A percentile compares a stretch with the other conserved stretches of the same genome.
phyloP scores from a whole-genome alignment of 257 asterid genomes.

The Echites panduratus region DNA sequence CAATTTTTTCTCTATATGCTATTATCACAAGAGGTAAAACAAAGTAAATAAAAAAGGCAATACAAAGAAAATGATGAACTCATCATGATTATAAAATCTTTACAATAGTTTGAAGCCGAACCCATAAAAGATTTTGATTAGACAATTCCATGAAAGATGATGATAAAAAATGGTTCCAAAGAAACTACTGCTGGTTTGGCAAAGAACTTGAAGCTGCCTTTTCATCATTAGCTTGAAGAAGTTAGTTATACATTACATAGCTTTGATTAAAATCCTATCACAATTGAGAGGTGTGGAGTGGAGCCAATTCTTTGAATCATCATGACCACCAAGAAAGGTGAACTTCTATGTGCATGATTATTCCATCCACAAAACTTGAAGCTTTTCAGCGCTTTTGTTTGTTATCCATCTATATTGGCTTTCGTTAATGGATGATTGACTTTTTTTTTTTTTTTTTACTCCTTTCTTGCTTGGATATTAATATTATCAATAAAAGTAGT shows the following conservation, averaged over 20 bases:
- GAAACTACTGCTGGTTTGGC: neutral
- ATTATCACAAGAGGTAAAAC: too few relatives aligned
- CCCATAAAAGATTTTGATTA: slow-evolving; percentile 26
- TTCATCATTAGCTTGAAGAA: neutral
- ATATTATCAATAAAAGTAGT: too few relatives aligned
- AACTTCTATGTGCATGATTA: neutral
- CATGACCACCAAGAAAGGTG: slow-evolving; percentile 7
- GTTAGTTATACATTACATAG: neutral
- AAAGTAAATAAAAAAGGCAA: neutral
- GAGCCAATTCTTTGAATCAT: slow-evolving; percentile 8
- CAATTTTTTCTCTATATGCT: too few relatives aligned
- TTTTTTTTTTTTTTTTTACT: neutral
- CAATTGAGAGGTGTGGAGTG: neutral
- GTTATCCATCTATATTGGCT: neutral
- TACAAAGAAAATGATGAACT: slow-evolving; percentile 28
- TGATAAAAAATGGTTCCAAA: slow-evolving; percentile 21
- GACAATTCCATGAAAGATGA: slow-evolving; percentile 21
- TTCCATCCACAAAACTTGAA: neutral
- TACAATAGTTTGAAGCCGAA: neutral
- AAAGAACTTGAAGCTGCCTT: neutral
- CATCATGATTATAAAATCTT: slow-evolving; percentile 27
- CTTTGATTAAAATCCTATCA: neutral
- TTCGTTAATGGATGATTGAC: neutral
- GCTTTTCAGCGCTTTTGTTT: neutral
- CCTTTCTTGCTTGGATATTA: too few relatives aligned